Conservation (phyloP, 129 eudicot genomes). For the Pseudognaphalium luteoalbum region DNA sequence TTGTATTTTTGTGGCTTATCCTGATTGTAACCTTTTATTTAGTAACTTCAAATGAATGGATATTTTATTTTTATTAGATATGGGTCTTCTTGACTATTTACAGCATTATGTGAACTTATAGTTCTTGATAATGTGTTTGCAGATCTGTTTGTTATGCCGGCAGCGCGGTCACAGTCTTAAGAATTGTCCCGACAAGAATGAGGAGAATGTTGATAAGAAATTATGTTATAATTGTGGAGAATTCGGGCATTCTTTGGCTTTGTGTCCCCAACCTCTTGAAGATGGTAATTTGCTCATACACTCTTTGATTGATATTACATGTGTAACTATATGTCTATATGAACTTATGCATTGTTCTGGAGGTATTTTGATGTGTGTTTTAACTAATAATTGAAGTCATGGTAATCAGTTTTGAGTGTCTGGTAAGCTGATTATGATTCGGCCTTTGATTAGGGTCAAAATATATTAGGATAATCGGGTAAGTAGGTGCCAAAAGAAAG, state of each 20-base stretch:
- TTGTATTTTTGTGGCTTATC: slow-evolving; percentile 5
- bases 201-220: slow-evolving; percentile 57
- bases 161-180: slow-evolving; percentile 92
- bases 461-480: neutral
- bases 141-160: slow-evolving; percentile 91
- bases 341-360: neutral
- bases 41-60: neutral
- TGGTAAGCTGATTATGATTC: neutral
- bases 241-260: slow-evolving; percentile 70
- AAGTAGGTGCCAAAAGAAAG: neutral
- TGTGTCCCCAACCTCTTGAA: slow-evolving; percentile 72
- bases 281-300: slow-evolving; percentile 55
- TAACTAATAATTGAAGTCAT: neutral
- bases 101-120: slow-evolving; percentile 2
- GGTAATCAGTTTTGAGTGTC: neutral
- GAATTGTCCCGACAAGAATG: slow-evolving; percentile 78
- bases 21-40: neutral
- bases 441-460: neutral
- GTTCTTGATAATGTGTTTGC: slow-evolving; percentile 28
- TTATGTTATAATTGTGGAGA: slow-evolving; percentile 93
- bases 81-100: neutral
- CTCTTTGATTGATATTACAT: neutral
- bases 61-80: neutral
- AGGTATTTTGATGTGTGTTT: neutral
- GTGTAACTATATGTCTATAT: neutral